Percentiles rank a stretch among this genome's conserved stretches.
Conservation (phyloP, 23 red algal genomes). For the Gracilaria vermiculophylla region DNA sequence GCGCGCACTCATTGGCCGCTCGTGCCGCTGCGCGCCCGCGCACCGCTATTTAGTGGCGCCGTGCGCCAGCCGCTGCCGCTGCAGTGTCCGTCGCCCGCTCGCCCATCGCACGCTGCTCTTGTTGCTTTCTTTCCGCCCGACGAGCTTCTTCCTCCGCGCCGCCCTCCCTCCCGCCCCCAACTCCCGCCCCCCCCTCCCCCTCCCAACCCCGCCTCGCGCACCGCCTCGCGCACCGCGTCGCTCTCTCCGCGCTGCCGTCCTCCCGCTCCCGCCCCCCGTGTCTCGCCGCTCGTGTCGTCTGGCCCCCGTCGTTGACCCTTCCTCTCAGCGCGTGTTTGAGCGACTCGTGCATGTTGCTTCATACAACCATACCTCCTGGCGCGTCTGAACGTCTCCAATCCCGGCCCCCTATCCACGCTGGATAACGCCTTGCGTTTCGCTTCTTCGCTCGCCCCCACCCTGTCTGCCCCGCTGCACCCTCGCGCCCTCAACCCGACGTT, state of each 20-base stretch:
- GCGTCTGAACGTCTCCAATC: slow-evolving; percentile 9
- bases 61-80: neutral
- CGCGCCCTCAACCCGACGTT: neutral
- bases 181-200: neutral
- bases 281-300: too few species aligned
- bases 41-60: too few species aligned
- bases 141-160: neutral
- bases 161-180: neutral
- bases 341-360: slow-evolving; percentile 21
- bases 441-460: neutral
- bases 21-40: neutral
- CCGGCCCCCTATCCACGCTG: slow-evolving; percentile 29
- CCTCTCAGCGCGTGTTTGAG: neutral
- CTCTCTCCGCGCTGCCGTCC: neutral
- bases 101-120: neutral
- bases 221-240: neutral
- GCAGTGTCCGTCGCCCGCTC: neutral
- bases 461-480: neutral
- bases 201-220: neutral
- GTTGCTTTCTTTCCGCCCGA: neutral
- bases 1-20: neutral
- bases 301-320: neutral
- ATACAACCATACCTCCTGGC: slow-evolving; percentile 7
- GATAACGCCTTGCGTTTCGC: neutral
- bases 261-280: neutral